A percentile compares a stretch with the other conserved stretches of the same genome.
Evolutionary conservation across 768 basidiomycete genomes (phyloP).

Genomic region (Aureoboletus auriporus): DNA sequence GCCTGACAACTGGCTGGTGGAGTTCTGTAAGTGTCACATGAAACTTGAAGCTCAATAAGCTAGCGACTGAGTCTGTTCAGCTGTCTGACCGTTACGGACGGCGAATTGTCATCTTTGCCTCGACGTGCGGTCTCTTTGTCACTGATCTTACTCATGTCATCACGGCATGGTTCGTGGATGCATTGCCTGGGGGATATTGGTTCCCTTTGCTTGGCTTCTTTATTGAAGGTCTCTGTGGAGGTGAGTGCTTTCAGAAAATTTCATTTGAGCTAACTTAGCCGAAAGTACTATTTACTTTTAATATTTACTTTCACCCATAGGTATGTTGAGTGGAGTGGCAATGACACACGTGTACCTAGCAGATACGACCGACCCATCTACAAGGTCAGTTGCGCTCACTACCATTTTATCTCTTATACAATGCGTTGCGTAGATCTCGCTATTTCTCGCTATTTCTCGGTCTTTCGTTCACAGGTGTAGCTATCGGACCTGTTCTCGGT

Average conservation of each 20-base stretch:
- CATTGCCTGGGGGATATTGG: slow-evolving; percentile 79
- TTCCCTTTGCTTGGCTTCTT: slow-evolving; percentile 64
- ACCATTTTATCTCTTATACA: slow-evolving; percentile 1
- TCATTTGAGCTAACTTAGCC: background rate
- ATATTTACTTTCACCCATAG: slow-evolving; percentile 30
- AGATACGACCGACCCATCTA: slow-evolving; percentile 55
- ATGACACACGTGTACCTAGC: slow-evolving; percentile 64
- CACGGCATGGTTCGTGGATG: slow-evolving; percentile 53
- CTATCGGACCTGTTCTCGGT: slow-evolving; percentile 72
- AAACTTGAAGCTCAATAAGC: background rate
- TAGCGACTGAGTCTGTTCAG: slow-evolving; percentile 30
- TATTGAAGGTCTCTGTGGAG: slow-evolving; percentile 69
- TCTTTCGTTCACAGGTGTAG: slow-evolving; percentile 68
- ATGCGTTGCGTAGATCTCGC: slow-evolving; percentile 43
- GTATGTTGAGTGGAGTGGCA: slow-evolving; percentile 46
- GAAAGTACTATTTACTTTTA: background rate
- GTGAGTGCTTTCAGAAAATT: slow-evolving; percentile 34
- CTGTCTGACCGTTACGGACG: slow-evolving; percentile 79
- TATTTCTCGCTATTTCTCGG: slow-evolving; percentile 65
- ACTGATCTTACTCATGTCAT: slow-evolving; percentile 65
- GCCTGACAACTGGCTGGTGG: slow-evolving; percentile 85
- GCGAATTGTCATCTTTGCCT: slow-evolving; percentile 57
- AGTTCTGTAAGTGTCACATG: slow-evolving; percentile 52
- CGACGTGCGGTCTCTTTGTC: slow-evolving; percentile 55
- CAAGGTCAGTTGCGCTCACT: slow-evolving; percentile 40